Evolutionary conservation across 2,329 filamentous ascomycete genomes (phyloP).

Genomic region (Penicillium sp.): DNA sequence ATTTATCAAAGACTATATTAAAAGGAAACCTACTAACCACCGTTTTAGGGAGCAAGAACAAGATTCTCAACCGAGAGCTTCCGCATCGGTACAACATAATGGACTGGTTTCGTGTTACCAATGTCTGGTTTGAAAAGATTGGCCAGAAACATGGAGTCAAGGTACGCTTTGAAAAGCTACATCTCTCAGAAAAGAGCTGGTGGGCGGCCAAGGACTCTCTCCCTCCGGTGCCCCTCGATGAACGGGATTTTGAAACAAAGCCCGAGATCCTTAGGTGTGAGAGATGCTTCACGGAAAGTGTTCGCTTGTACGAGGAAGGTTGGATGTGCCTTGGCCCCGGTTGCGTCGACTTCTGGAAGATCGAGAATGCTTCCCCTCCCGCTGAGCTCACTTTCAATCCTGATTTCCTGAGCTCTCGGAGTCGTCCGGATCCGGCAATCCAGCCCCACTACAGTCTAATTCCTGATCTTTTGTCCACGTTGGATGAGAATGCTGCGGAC

Average conservation of each 20-base stretch:
- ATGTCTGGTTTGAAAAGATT: conserved; percentile 65
- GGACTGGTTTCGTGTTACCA: conserved; percentile 65
- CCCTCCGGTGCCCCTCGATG: conserved; percentile 26
- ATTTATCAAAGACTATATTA: conserved; percentile 9
- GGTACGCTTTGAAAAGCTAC: conserved; percentile 65
- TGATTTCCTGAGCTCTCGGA: conserved; percentile 57
- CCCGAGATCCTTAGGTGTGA: conserved; percentile 35
- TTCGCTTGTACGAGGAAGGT: conserved; percentile 42
- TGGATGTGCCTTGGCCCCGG: conserved; percentile 59
- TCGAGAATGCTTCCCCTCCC: conserved; percentile 35
- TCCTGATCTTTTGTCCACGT: conserved; percentile 40
- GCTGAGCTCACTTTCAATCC: conserved; percentile 50
- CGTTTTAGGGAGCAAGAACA: conserved; percentile 51
- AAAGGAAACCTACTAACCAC: conserved; percentile 22
- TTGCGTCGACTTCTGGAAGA: conserved; percentile 58
- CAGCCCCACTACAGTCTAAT: conserved; percentile 40
- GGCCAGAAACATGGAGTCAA: conserved; percentile 48
- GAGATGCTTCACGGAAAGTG: conserved; percentile 40
- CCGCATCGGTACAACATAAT: conserved; percentile 64
- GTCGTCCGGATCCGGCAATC: conserved; percentile 40
- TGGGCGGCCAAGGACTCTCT: conserved; percentile 49
- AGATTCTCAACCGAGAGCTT: conserved; percentile 49
- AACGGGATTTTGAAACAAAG: conserved; percentile 32
- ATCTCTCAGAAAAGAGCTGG: conserved; percentile 55
- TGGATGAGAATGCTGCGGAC: conserved; percentile 36